phyloP scores from a whole-genome alignment of 2,329 filamentous ascomycete genomes.

The Zymoseptoria tritici region DNA sequence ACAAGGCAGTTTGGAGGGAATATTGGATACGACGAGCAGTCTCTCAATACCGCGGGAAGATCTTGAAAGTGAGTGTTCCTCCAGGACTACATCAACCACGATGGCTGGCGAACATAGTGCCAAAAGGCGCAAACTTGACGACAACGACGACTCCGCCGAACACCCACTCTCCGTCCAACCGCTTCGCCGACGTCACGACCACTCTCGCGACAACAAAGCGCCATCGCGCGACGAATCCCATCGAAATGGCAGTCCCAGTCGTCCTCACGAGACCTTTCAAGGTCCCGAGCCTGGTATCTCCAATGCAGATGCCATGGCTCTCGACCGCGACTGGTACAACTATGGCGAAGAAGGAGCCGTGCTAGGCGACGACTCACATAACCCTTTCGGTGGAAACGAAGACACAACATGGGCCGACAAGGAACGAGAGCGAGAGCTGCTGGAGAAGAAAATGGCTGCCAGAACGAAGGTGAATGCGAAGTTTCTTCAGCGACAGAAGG shows the following conservation, averaged over 20 bases:
- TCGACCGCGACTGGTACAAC: constrained; percentile 90
- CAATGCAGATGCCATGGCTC: constrained; percentile 62
- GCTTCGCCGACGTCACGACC: constrained; percentile 44
- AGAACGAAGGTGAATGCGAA: constrained; percentile 50
- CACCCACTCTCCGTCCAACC: constrained; percentile 36
- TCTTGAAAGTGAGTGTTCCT: constrained; percentile 3
- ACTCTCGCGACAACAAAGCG: constrained; percentile 30
- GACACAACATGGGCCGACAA: constrained; percentile 63
- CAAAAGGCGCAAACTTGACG: constrained; percentile 16
- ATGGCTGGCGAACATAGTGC: constrained; percentile 17
- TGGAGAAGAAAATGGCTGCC: constrained; percentile 65
- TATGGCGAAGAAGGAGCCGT: constrained; percentile 76
- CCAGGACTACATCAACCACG: constrained; percentile 1
- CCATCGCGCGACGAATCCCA: constrained; percentile 22
- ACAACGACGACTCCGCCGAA: constrained; percentile 45
- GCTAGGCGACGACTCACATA: constrained; percentile 86
- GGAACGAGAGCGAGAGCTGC: constrained; percentile 63
- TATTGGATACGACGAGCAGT: neutral
- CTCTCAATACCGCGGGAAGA: neutral
- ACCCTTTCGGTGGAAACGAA: constrained; percentile 75
- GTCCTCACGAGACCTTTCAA: constrained; percentile 53
- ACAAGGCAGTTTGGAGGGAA: neutral
- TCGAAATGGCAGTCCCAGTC: constrained; percentile 22
- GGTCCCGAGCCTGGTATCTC: constrained; percentile 52
- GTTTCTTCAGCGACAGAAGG: constrained; percentile 78